Percentiles rank a stretch among this genome's conserved stretches.
Conservation (phyloP, 192 early-diverging fungal genomes). For the Dimargaris cristalligena region DNA sequence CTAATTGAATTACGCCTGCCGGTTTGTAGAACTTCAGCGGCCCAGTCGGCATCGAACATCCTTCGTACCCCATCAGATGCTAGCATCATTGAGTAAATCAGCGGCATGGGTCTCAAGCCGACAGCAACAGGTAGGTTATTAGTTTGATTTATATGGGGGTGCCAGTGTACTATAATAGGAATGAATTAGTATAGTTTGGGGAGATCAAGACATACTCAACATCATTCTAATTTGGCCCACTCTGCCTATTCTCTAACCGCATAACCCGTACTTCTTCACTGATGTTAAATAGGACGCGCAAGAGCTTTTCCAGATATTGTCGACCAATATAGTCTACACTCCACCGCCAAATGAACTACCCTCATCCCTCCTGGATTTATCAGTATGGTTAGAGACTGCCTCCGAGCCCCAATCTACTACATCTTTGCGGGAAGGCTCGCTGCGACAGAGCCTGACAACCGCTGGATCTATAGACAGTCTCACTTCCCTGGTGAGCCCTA, state of each 20-base stretch:
- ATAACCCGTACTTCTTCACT: neutral
- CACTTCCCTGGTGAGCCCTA: no score
- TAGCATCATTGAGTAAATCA: conserved; percentile 28
- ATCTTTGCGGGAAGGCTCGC: no score
- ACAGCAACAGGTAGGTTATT: conserved; percentile 27
- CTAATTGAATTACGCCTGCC: no score
- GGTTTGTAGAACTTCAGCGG: conserved; percentile 20
- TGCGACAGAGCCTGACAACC: no score
- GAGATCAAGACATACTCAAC: no score
- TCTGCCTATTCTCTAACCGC: neutral
- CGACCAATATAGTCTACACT: conserved; percentile 12
- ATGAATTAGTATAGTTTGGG: no score
- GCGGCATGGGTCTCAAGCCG: conserved; percentile 33
- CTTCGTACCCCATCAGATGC: conserved; percentile 23
- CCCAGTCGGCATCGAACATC: conserved; percentile 18
- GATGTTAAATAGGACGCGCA: conserved; percentile 36
- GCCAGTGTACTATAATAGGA: no score
- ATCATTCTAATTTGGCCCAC: neutral
- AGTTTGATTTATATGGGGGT: no score
- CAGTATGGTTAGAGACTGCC: neutral
- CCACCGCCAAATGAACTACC: neutral
- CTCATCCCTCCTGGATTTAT: neutral
- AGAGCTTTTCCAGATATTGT: conserved; percentile 40
- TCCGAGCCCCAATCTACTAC: neutral
- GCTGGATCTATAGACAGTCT: no score